Percentiles rank a stretch among this genome's conserved stretches.
phyloP scores from a whole-genome alignment of 371 early-diverging fungal species.

The Mucor mucedo region DNA sequence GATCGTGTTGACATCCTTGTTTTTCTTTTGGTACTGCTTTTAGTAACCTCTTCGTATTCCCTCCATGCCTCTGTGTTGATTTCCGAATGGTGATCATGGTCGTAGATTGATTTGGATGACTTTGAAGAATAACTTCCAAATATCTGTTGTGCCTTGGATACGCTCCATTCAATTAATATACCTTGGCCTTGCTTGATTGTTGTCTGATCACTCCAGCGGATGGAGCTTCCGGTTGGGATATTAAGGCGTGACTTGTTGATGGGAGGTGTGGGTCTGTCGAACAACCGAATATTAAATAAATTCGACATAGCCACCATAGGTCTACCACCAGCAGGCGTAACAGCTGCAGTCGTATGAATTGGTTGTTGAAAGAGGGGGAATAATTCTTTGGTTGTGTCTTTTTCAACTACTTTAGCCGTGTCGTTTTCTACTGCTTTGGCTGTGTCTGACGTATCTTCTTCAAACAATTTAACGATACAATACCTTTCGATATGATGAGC shows the following conservation, averaged over 20 bases:
- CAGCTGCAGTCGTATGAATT: conserved; percentile 40
- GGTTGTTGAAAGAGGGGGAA: conserved; percentile 19
- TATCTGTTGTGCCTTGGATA: conserved; percentile 32
- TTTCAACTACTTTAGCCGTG: neutral
- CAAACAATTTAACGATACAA: conserved; percentile 7
- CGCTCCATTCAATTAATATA: conserved; percentile 37
- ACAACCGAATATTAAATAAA: conserved; percentile 40
- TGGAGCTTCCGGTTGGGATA: neutral
- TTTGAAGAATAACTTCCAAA: conserved; percentile 32
- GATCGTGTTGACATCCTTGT: neutral
- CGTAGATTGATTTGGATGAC: neutral
- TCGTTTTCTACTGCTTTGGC: neutral
- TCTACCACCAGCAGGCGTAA: conserved; percentile 44
- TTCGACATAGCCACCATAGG: conserved; percentile 37
- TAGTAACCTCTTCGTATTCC: conserved; percentile 26
- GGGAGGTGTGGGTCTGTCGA: neutral
- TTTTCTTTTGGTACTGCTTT: neutral
- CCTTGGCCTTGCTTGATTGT: conserved; percentile 52
- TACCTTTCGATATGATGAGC: conserved; percentile 36
- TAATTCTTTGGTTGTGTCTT: neutral
- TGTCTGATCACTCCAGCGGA: neutral
- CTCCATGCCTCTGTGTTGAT: conserved; percentile 35
- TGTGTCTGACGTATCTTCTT: conserved; percentile 5
- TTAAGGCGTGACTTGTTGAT: neutral
- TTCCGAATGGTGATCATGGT: conserved; percentile 2